Evolutionary conservation across 169 alveolate species (phyloP), one percentile per base, ranked within the genome.

Genomic region (Perkinsus chesapeaki): DNA sequence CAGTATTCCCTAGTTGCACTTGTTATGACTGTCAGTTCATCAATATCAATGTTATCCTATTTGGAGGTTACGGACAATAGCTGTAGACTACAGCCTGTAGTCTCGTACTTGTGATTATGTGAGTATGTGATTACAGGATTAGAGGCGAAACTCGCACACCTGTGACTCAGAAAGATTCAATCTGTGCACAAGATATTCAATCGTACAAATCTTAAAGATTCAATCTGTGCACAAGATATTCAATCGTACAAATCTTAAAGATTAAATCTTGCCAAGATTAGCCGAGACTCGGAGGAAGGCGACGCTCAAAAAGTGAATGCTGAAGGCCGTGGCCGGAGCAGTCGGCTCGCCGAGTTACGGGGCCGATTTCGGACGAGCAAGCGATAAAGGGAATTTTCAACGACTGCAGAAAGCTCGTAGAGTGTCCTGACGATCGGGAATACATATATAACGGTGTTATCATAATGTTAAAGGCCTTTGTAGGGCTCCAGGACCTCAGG

Each of bases 261-360:
- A 27, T 60, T 60, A 27, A 27, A 27, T 27, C n/a, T 27, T 27
- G 27, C 27, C 27, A 27, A 60, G 82, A 60, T 27, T 27, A 27
- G 27, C 27, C 27, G 27, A 27, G 82, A 27, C 27, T 60, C 27
- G 27, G 27, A 60, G 27, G n/a, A 27, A 60, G 27, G 27, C 82
- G 27, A 27, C 27, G 82, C 82, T 27, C 27, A 60, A 60, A 60
- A 60, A 60, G 27, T 60, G 27, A 27, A 60, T 60, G 82, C n/a
- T 27, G 27, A 60, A 60, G n/a, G 92, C 95, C 97, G 27, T 98
- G 98, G 48, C 96, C 98, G 92, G 99, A 99, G 94, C 94, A 98
- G 92, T 97, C 98, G 96, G 99, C 99, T 3, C 98, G 99, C 94
- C 99, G 99, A 0, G 99, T 98, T 93, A 99, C 99, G 37, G 99